phyloP scores from a whole-genome alignment of 345 rosid species.

The Anastatica hierochuntica region DNA sequence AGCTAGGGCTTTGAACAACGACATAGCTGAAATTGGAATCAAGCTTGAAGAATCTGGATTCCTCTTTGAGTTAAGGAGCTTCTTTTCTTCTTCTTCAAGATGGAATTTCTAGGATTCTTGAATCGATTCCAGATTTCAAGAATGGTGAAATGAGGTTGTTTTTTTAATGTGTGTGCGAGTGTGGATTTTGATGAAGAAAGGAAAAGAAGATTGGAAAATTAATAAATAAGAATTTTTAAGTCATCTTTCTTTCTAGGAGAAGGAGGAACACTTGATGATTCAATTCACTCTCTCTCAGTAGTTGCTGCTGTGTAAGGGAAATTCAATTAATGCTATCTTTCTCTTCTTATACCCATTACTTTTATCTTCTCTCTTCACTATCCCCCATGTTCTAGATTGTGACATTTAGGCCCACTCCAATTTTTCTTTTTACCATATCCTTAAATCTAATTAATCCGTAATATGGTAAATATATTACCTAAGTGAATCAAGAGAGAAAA shows the following conservation, averaged over 20 bases:
- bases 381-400: slow-evolving; percentile 22
- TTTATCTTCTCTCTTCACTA: slow-evolving; percentile 1
- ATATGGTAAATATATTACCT: no score
- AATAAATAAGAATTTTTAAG: slow-evolving; percentile 3
- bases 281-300: slow-evolving; percentile 14
- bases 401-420: slow-evolving; percentile 16
- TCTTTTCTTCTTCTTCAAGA: slow-evolving; percentile 4
- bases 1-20: slow-evolving; percentile 25
- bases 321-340: slow-evolving; percentile 22
- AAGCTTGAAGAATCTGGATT: slow-evolving; percentile 3
- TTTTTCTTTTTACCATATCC: not conserved
- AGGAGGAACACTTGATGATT: no score
- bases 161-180: not conserved
- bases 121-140: slow-evolving; percentile 8
- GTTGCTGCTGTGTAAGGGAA: slow-evolving; percentile 13
- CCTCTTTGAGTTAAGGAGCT: not conserved
- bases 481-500: no score
- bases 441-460: not conserved
- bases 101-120: slow-evolving; percentile 18
- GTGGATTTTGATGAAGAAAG: slow-evolving; percentile 16
- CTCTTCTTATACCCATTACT: slow-evolving; percentile 9
- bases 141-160: not conserved
- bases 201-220: slow-evolving; percentile 6
- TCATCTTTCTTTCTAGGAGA: no score
- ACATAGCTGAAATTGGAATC: slow-evolving; percentile 27